phyloP scores from a whole-genome alignment of 805 yeast species.

The Candida xiaguanensis region DNA sequence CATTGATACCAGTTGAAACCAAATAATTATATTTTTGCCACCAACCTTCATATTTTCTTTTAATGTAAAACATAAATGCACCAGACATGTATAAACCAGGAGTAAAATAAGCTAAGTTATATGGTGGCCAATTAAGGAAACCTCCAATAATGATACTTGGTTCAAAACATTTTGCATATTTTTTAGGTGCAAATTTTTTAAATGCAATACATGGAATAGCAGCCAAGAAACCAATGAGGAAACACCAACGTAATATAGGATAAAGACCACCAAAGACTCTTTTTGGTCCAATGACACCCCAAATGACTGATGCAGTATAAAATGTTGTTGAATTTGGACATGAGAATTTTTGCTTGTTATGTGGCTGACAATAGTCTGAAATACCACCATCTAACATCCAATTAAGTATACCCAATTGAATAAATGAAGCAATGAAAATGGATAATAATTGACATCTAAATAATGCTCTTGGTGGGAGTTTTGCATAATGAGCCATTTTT shows the following conservation, averaged over 20 bases:
- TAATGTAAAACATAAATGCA: conserved; percentile 48
- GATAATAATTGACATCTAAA: conserved; percentile 30
- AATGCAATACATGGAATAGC: conserved; percentile 16
- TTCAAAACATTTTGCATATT: conserved; percentile 33
- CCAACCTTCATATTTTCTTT: conserved; percentile 44
- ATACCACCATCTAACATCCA: conserved; percentile 15
- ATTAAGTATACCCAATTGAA: conserved; percentile 20
- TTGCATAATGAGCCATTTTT: conserved; percentile 34
- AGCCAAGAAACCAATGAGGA: conserved; percentile 45
- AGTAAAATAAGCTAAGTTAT: conserved; percentile 44
- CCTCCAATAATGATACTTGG: conserved; percentile 50
- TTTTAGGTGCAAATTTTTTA: conserved; percentile 16
- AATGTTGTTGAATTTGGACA: conserved; percentile 30
- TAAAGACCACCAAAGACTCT: conserved; percentile 50
- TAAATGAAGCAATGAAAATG: conserved; percentile 17
- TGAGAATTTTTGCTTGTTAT: conserved; percentile 20
- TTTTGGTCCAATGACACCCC: conserved; percentile 54
- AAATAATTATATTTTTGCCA: conserved; percentile 69
- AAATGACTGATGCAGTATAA: conserved; percentile 44
- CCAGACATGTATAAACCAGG: conserved; percentile 52
- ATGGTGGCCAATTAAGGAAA: conserved; percentile 40
- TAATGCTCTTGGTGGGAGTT: conserved; percentile 38
- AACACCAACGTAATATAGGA: conserved; percentile 47
- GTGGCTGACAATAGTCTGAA: conserved; percentile 18
- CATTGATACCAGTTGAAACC: conserved; percentile 46